A percentile compares a stretch with the other conserved stretches of the same genome.
These are phyloP conservation scores for Emericellopsis terricola DNA, from an alignment of 495 filamentous ascomycete genomes.

Conservation along the genomic window DNA sequence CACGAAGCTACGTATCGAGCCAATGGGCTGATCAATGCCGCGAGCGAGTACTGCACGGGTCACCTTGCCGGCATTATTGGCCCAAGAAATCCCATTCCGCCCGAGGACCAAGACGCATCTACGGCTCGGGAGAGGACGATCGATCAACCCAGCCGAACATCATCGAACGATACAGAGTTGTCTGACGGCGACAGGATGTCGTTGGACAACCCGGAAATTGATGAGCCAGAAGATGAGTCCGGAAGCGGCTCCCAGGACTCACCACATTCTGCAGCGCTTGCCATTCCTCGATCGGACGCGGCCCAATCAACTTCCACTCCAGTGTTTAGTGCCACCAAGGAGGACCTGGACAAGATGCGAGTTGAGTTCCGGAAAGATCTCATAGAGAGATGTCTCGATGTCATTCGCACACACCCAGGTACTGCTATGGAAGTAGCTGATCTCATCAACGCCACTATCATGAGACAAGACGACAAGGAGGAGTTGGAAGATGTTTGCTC, in stretches of 20 bases:
- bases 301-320: no score
- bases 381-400: slow-evolving; percentile 78
- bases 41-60: slow-evolving; percentile 58
- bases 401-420: slow-evolving; percentile 71
- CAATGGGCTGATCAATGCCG: slow-evolving; percentile 38
- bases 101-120: slow-evolving; percentile 28
- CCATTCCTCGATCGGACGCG: no score
- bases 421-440: slow-evolving; percentile 86
- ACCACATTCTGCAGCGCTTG: no score
- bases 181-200: slow-evolving; percentile 11
- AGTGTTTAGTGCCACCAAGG: slow-evolving; percentile 44
- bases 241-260: no score
- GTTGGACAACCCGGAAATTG: slow-evolving; percentile 12
- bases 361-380: slow-evolving; percentile 52
- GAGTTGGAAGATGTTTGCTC: slow-evolving; percentile 57
- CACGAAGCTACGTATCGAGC: slow-evolving; percentile 74
- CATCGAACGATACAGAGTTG: background rate
- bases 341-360: slow-evolving; percentile 71
- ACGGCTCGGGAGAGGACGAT: slow-evolving; percentile 5
- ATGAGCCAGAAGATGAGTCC: no score
- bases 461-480: slow-evolving; percentile 46
- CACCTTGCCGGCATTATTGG: slow-evolving; percentile 23
- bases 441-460: slow-evolving; percentile 59
- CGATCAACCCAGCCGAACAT: slow-evolving; percentile 1
- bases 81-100: slow-evolving; percentile 43